phyloP scores from a whole-genome alignment of 129 eudicot genomes.

The Rutidosis leptorrhynchoides region DNA sequence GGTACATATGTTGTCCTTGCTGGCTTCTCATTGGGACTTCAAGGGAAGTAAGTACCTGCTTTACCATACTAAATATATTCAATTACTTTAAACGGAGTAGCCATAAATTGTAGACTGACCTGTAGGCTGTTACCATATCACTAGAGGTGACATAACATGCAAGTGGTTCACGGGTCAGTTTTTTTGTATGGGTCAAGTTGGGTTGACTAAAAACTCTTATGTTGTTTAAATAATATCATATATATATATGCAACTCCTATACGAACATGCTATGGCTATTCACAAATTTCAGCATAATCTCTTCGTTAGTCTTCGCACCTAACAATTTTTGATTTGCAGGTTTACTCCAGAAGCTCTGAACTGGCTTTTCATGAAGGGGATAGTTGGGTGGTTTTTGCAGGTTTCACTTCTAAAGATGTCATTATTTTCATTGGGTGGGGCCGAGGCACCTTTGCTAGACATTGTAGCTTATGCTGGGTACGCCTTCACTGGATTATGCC shows the following conservation, averaged over 20 bases:
- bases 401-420: conserved; percentile 54
- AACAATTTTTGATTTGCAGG: conserved; percentile 31
- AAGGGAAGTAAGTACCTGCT: conserved; percentile 59
- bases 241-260: too few species aligned
- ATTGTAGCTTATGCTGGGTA: conserved; percentile 69
- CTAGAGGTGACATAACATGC: neutral
- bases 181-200: too few species aligned
- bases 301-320: too few species aligned
- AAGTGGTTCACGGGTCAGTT: too few species aligned
- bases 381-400: conserved; percentile 63
- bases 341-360: conserved; percentile 63
- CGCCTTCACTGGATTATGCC: conserved; percentile 49
- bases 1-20: conserved; percentile 66
- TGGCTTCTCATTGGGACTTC: conserved; percentile 63
- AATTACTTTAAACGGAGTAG: neutral
- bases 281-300: too few species aligned
- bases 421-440: conserved; percentile 53
- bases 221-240: too few species aligned
- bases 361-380: conserved; percentile 58
- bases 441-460: conserved; percentile 68
- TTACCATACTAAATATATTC: neutral
- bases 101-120: neutral
- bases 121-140: neutral
- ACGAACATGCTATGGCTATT: too few species aligned
- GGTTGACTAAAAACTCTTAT: too few species aligned